Percentiles rank a stretch among this genome's conserved stretches.
Evolutionary conservation across 2,329 filamentous ascomycete genomes (phyloP).

Genomic region (Volutella citrinella): DNA sequence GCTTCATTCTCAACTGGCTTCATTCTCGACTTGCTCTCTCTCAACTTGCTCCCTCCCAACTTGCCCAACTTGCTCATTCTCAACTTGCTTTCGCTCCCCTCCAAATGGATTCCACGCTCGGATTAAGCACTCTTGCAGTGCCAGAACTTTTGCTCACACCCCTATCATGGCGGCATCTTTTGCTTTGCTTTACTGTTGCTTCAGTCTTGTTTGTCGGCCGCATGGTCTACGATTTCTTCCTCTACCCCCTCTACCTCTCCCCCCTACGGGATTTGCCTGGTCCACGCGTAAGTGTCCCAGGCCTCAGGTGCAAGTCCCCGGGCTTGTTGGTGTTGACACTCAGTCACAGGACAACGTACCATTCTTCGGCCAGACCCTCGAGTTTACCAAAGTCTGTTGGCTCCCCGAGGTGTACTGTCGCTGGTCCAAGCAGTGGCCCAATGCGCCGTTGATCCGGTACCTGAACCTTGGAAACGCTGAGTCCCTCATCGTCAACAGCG

Average conservation of each 20-base stretch:
- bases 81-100: too few relatives aligned
- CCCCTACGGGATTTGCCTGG: slow-evolving; percentile 43
- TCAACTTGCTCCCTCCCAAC: too few relatives aligned
- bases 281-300: slow-evolving; percentile 32
- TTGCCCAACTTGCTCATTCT: too few relatives aligned
- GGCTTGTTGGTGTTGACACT: slow-evolving; percentile 1
- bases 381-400: slow-evolving; percentile 26
- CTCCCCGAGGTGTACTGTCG: slow-evolving; percentile 26
- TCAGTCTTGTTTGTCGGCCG: too few relatives aligned
- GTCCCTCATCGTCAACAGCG: slow-evolving; percentile 23
- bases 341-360: slow-evolving; percentile 32
- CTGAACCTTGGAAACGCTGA: slow-evolving; percentile 23
- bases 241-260: slow-evolving; percentile 43
- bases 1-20: too few relatives aligned
- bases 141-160: too few relatives aligned
- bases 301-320: neutral
- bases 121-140: too few relatives aligned
- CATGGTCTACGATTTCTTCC: slow-evolving; percentile 27
- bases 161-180: too few relatives aligned
- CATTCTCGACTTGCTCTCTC: too few relatives aligned
- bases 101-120: too few relatives aligned
- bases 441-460: slow-evolving; percentile 27
- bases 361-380: slow-evolving; percentile 39
- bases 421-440: slow-evolving; percentile 26
- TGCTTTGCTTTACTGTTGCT: too few relatives aligned